These are phyloP conservation scores for Aschersonia sp. DNA, from an alignment of 2,329 filamentous ascomycete genomes.

Conservation along the genomic window DNA sequence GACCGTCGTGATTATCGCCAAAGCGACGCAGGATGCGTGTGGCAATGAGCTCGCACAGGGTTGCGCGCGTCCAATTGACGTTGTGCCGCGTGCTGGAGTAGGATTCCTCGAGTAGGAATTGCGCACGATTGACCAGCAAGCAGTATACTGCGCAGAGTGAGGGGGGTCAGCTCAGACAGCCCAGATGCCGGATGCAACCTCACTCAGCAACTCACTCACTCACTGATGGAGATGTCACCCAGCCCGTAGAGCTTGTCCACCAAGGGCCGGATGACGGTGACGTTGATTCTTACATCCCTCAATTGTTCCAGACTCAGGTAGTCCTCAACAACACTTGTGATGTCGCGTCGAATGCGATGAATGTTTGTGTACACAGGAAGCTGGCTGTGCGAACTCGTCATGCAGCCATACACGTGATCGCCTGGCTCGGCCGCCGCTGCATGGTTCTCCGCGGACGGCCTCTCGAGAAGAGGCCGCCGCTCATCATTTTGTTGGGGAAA, in stretches of 20 bases:
- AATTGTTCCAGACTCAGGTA: slow-evolving; percentile 60
- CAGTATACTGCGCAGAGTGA: no score
- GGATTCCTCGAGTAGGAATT: slow-evolving; percentile 66
- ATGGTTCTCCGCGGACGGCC: slow-evolving; percentile 14
- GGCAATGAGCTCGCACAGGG: slow-evolving; percentile 68
- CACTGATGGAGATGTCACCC: slow-evolving; percentile 65
- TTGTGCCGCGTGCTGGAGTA: slow-evolving; percentile 67
- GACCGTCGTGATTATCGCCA: slow-evolving; percentile 61
- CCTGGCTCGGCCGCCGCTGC: slow-evolving; percentile 14
- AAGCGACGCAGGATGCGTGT: slow-evolving; percentile 65
- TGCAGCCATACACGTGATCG: slow-evolving; percentile 34
- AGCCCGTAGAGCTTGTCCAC: slow-evolving; percentile 74
- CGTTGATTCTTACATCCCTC: slow-evolving; percentile 68
- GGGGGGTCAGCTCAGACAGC: no score
- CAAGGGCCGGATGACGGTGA: slow-evolving; percentile 62
- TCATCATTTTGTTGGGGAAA: slow-evolving; percentile 15
- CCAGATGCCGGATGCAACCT: no score
- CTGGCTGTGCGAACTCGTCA: slow-evolving; percentile 42
- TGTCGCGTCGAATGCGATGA: slow-evolving; percentile 53
- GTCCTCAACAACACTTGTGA: slow-evolving; percentile 48
- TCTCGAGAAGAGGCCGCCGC: slow-evolving; percentile 19
- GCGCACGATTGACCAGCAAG: slow-evolving; percentile 65
- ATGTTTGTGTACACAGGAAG: slow-evolving; percentile 68
- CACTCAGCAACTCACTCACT: no score
- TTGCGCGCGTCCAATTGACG: slow-evolving; percentile 64